Base-by-base conservation (phyloP, 1,284 basidiomycete species). In the Puccinia novopanici region DNA sequence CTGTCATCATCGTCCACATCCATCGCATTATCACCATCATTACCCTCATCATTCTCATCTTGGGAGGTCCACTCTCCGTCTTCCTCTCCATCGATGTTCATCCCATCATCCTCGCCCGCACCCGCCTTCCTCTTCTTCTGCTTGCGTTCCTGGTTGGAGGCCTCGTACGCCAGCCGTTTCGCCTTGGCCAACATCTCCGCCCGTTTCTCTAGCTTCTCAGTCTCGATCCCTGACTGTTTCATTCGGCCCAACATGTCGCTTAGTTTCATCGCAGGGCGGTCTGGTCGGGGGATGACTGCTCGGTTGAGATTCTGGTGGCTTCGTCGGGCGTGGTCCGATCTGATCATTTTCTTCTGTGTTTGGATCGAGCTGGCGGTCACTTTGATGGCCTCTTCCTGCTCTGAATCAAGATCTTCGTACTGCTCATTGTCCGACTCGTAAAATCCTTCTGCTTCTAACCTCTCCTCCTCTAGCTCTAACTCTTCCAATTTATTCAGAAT, bases 401-500 rank as follows among this genome's bases (percentile, higher is more conserved):
- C 95, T 4, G 55, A 71, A 77, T 19, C 30, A 6, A 37, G 34
- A 37, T 37, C 70, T 68, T 54, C 88, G 81, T 88, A 92, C 78
- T 94, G 92, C 80, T 92, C 92, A 42, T 85, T 85, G 78, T 93
- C 93, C 81, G 89, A 90, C 67, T 93, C 93, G 87, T 99, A 99
- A 89, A 94, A 98, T 6, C 96, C 97, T 85, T 98, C 93, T 0
- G 91, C 92, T 86, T 95, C 90, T 40, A 99, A 89, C 84, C 90
- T 91, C 87, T 98, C 96, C 87, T 99, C 96, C 86, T 99, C 96
- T 54, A 93, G 90, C 88, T 99, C 97, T 76, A 99, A 90, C 13
- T 94, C 96, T 85, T 98, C 96, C 81, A 99, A 91, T 87, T 94
- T 95, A 87, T 95, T 94, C 57, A 91, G 91, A 83, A 99, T 99